These are phyloP conservation scores for Delitschia confertaspora DNA, from an alignment of 495 filamentous ascomycete species.

Conservation along the genomic window DNA sequence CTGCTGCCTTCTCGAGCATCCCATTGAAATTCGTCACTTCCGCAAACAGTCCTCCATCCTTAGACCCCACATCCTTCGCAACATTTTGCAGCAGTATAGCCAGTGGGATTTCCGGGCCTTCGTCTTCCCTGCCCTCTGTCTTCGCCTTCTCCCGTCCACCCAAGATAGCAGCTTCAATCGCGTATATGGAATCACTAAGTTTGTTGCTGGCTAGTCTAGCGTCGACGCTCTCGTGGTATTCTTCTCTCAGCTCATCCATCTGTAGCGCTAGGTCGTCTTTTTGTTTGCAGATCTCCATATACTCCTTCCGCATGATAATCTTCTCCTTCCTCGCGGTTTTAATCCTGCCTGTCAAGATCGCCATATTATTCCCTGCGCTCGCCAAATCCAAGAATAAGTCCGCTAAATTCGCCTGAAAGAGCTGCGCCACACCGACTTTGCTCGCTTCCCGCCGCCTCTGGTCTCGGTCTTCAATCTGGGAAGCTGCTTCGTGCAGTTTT, in stretches of 20 bases:
- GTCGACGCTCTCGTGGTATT: constrained; percentile 43
- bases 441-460: neutral
- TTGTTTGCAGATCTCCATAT: constrained; percentile 54
- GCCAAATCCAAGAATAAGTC: neutral
- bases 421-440: constrained; percentile 1
- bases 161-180: constrained; percentile 19
- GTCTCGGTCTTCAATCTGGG: neutral
- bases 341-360: constrained; percentile 50
- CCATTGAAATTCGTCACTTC: constrained; percentile 14
- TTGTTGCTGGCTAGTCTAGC: constrained; percentile 1
- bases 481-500: neutral
- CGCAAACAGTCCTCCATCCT: constrained; percentile 10
- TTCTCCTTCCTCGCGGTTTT: constrained; percentile 57
- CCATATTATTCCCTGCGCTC: neutral
- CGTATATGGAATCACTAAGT: constrained; percentile 15
- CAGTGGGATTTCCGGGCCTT: constrained; percentile 19
- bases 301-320: constrained; percentile 52
- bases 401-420: constrained; percentile 7
- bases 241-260: constrained; percentile 59
- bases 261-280: constrained; percentile 57
- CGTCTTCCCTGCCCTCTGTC: constrained; percentile 12
- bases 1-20: constrained; percentile 13
- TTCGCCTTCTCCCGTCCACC: constrained; percentile 11
- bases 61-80: constrained; percentile 4
- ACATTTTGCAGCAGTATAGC: constrained; percentile 19